Evolutionary conservation across 2,329 filamentous ascomycete species (phyloP).

Genomic region (Seiridium unicorne): DNA sequence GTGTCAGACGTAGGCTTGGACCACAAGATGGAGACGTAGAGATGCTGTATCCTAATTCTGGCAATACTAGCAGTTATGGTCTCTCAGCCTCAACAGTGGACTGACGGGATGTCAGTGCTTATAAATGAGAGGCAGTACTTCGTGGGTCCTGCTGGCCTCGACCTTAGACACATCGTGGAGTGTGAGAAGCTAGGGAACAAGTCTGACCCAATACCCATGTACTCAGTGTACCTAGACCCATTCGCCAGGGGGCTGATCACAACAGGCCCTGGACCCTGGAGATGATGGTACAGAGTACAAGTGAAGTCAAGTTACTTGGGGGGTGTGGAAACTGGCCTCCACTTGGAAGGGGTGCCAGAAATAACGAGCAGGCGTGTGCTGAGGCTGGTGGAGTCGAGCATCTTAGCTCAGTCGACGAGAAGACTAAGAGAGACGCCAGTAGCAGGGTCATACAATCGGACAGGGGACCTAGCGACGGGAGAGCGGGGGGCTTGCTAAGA

Average conservation of each 20-base stretch:
- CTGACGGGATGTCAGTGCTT: conserved; percentile 9
- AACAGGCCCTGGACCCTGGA: neutral
- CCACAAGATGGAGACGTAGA: conserved; percentile 4
- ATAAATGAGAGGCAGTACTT: conserved; percentile 12
- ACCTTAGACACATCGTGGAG: conserved; percentile 8
- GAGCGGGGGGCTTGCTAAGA: conserved; percentile 7
- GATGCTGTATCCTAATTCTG: conserved; percentile 11
- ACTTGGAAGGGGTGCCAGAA: neutral
- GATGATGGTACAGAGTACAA: conserved; percentile 8
- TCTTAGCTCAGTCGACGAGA: neutral
- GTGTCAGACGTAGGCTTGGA: neutral
- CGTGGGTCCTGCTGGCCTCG: conserved; percentile 4
- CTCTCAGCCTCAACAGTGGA: conserved; percentile 11
- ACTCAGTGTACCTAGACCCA: neutral
- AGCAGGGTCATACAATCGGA: neutral
- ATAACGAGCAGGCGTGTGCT: neutral
- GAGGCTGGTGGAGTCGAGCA: conserved; percentile 1
- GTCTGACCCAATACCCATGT: neutral
- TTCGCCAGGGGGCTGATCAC: neutral
- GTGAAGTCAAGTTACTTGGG: neutral
- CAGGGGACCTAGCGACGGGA: neutral
- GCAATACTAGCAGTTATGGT: conserved; percentile 2
- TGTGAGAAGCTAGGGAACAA: conserved; percentile 2
- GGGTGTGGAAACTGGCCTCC: neutral
- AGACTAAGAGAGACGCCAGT: neutral